Base-by-base conservation (phyloP, 345 rosid species). In the Eutrema yunnanense region DNA sequence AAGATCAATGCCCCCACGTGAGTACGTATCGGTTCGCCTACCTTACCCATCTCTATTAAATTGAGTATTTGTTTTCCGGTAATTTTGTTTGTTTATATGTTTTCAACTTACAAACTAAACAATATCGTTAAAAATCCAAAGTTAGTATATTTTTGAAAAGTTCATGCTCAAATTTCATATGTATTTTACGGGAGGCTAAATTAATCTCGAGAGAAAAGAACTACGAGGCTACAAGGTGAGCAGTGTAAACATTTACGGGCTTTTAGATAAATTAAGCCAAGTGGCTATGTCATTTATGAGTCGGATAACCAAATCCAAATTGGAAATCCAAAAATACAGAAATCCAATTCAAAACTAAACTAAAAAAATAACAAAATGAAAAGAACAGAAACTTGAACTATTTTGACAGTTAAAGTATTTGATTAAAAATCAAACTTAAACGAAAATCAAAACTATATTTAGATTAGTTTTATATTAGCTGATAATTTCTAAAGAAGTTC, bases 1-100 rank as follows among this genome's bases (percentile, higher is more conserved):
- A 48, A 58, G 73, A 50, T 41, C 51, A 74, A 74, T 59, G 78
- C 3, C 53, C 61, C 67, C 55, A 74, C 55, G 62, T 74, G 56
- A 67, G 32, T 43, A 22, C 26, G 26, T 22, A 22, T 70, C 27
- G 11, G 78, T 60, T 74, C 69, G 67, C 72, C 78, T 27, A 68
- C 79, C 64, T 46, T 62, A 46, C 51, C 71, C 40, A 62, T 62
- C 6, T 48, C 36, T 12, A 58, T 58, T 49, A 48, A 65, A 10
- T 41, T 30, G 7, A 57, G 53, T 67, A 34, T 13, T 41, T 30
- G 10, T 65, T 64, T 62, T 54, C 63, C 12, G 32, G 40, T 65
- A 38, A 57, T 30, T 30, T 2, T 30, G 32, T 54, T 63, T 36
- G 11, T 8, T 14, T 52, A 16, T 0, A 62, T 32, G 53, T 62